Conservation (phyloP, 768 basidiomycete genomes). For the Tremella fuciformis region DNA sequence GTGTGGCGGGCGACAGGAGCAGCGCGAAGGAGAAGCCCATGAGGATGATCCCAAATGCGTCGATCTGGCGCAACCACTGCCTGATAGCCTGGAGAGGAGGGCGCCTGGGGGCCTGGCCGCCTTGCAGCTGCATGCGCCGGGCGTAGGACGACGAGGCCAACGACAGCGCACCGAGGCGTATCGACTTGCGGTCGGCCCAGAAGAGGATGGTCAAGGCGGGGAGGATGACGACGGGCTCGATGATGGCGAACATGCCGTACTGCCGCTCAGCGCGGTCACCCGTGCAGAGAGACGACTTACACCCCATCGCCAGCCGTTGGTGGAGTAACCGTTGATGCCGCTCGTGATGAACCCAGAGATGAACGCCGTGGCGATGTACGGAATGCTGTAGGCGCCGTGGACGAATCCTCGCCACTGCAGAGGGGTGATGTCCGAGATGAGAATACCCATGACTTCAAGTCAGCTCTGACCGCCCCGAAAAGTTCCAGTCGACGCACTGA, state of each 20-base stretch:
- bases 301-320: conserved; percentile 51
- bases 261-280: conserved; percentile 7
- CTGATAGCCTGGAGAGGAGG: conserved; percentile 15
- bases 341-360: conserved; percentile 43
- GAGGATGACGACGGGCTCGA: conserved; percentile 38
- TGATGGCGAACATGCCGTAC: conserved; percentile 49
- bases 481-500: conserved; percentile 19
- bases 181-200: conserved; percentile 42
- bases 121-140: conserved; percentile 19
- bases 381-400: conserved; percentile 36
- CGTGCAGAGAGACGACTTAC: conserved; percentile 12
- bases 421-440: conserved; percentile 48
- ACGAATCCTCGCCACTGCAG: conserved; percentile 50
- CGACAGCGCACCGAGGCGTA: conserved; percentile 37
- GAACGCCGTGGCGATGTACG: conserved; percentile 46
- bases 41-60: conserved; percentile 43
- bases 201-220: conserved; percentile 44
- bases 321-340: conserved; percentile 28
- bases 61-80: conserved; percentile 29
- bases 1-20: conserved; percentile 44
- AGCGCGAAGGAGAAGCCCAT: conserved; percentile 40
- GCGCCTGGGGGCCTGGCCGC: conserved; percentile 6
- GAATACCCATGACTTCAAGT: conserved; percentile 33
- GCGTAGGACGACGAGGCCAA: conserved; percentile 36
- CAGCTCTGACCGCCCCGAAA: not conserved